These are phyloP conservation scores for Candida silvicultrix DNA, from an alignment of 805 yeast species.

Conservation along the genomic window DNA sequence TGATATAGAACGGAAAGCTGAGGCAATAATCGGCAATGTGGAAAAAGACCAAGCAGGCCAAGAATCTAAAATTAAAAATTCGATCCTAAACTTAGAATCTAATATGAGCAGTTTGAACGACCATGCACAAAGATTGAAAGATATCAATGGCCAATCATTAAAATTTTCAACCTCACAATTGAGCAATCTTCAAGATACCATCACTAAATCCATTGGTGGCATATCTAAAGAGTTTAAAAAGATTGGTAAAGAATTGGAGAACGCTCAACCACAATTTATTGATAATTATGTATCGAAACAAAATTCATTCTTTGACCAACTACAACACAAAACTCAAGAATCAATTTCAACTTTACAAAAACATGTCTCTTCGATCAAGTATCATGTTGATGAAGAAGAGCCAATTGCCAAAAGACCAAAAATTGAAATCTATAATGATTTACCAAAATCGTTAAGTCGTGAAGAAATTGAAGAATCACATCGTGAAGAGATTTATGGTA, in stretches of 20 bases:
- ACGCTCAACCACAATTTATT: conserved; percentile 12
- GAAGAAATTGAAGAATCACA: conserved; percentile 7
- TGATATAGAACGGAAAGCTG: conserved; percentile 5
- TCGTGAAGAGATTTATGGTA: neutral
- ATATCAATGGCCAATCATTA: conserved; percentile 8
- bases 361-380: conserved; percentile 1
- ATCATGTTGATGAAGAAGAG: conserved; percentile 4
- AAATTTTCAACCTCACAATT: conserved; percentile 12
- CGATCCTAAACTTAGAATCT: neutral
- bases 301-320: conserved; percentile 2
- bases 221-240: conserved; percentile 7
- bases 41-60: conserved; percentile 15
- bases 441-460: conserved; percentile 11
- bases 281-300: conserved; percentile 10
- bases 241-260: conserved; percentile 6
- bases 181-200: conserved; percentile 5
- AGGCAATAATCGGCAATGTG: conserved; percentile 12
- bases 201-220: conserved; percentile 8
- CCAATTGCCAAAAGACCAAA: conserved; percentile 17
- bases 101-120: conserved; percentile 8
- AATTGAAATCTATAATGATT: conserved; percentile 1
- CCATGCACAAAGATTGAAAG: conserved; percentile 7
- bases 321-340: conserved; percentile 1
- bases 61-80: neutral
- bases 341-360: conserved; percentile 1